Evolutionary conservation across 805 yeast species (phyloP), one percentile per base, ranked within the genome.

Genomic region (Cyberlindnera maritima): DNA sequence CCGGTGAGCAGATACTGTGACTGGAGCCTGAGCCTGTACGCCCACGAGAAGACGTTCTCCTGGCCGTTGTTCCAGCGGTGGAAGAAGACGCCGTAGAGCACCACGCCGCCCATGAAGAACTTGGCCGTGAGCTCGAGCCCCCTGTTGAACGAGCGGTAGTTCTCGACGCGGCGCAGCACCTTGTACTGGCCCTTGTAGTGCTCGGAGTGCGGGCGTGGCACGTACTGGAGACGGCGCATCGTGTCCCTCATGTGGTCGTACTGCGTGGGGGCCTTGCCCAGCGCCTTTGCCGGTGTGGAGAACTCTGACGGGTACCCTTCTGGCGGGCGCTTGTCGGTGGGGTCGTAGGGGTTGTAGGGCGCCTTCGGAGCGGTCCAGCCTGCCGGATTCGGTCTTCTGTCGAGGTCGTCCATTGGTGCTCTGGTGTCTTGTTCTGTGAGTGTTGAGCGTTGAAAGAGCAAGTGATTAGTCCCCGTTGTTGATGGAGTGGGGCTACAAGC

Each of bases 241-340:
- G 87, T 83, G 43, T 84, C 82, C 57, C 83, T 76, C 56, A 86
- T 80, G 56, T 76, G 78, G 52, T 80, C 76, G 60, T 80, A 84
- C 62, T 84, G 88, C 1, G 83, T 72, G 7, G 88, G 81, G 55
- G 77, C 81, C 55, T 74, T 74, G 3, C 91, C 90, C 23, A 85
- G 80, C 28, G 77, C 72, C 36, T 72, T 69, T 1, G 87, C 83
- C 0, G 94, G 92, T 1, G 82, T 66, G 47, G 77, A 72, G 68
- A 75, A 88, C 62, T 88, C 96, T 21, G 90, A 82, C 1, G 96
- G 96, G 54, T 88, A 88, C 2, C 96, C 96, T 60, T 82, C 81
- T 0, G 95, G 77, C 0, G 96, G 96, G 39, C 96, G 71, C 35
- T 70, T 61, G 60, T 88, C 96, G 1, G 77, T 66, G 0, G 91